Evolutionary conservation across 768 basidiomycete genomes (phyloP).

Genomic region (Leucocoprinus birnbaumii): DNA sequence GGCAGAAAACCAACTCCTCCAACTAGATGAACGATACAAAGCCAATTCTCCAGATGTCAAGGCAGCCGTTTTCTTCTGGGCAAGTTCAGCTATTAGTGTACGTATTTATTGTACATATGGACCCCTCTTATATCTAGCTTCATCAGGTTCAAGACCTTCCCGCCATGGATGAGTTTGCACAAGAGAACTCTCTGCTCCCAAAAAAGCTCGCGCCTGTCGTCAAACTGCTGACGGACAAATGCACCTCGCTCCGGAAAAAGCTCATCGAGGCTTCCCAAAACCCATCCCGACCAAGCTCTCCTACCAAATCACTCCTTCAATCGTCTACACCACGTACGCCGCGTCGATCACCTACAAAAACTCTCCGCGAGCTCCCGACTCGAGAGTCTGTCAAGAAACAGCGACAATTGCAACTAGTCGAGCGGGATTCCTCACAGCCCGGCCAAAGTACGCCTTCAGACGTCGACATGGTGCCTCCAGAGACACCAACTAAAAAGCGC

Average conservation of each 20-base stretch:
- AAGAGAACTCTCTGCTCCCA: slow-evolving; percentile 11
- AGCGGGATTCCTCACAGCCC: neutral
- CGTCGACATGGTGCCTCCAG: slow-evolving; percentile 7
- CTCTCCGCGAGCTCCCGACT: slow-evolving; percentile 14
- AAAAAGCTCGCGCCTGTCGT: slow-evolving; percentile 10
- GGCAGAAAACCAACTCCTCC: slow-evolving; percentile 1
- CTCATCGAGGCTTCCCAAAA: slow-evolving; percentile 11
- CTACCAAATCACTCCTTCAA: slow-evolving; percentile 2
- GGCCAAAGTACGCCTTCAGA: neutral
- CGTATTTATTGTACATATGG: neutral
- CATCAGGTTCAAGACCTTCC: slow-evolving; percentile 4
- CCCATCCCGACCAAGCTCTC: slow-evolving; percentile 3
- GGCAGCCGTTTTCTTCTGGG: slow-evolving; percentile 8
- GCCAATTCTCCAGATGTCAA: neutral
- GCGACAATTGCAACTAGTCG: neutral
- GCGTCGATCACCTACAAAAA: slow-evolving; percentile 12
- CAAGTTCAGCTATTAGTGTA: neutral
- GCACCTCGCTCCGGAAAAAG: slow-evolving; percentile 11
- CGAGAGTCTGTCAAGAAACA: slow-evolving; percentile 13
- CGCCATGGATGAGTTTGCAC: slow-evolving; percentile 11
- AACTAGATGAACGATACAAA: slow-evolving; percentile 3
- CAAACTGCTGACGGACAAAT: slow-evolving; percentile 12
- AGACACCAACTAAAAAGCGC: slow-evolving; percentile 17
- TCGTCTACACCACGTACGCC: slow-evolving; percentile 2
- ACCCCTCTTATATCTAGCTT: neutral